Evolutionary conservation across 805 yeast species (phyloP).

Genomic region (Metschnikowia henanensis): DNA sequence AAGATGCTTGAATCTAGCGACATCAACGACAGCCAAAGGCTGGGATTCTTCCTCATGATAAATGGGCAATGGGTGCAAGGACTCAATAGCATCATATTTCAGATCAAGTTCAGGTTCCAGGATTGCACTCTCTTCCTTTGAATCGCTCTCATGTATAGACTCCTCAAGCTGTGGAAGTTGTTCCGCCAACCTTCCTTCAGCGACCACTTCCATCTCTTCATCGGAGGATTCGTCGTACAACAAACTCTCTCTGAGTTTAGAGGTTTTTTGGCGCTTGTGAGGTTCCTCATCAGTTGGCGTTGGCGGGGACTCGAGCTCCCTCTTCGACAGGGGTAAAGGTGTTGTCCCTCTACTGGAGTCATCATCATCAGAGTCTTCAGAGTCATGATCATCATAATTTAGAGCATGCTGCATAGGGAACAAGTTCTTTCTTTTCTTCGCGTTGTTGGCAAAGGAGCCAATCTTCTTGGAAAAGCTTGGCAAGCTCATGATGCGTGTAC

Average conservation of each 20-base stretch:
- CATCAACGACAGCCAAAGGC: conserved; percentile 31
- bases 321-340: conserved; percentile 30
- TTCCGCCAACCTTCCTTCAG: conserved; percentile 18
- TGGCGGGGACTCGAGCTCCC: conserved; percentile 29
- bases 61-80: conserved; percentile 55
- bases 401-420: conserved; percentile 58
- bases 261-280: conserved; percentile 27
- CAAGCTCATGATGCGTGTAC: conserved; percentile 18
- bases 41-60: conserved; percentile 42
- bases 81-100: conserved; percentile 49
- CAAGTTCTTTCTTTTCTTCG: conserved; percentile 25
- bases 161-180: conserved; percentile 19
- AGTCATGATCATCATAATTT: conserved; percentile 42
- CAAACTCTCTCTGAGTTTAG: conserved; percentile 25
- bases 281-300: conserved; percentile 20
- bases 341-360: conserved; percentile 38
- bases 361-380: conserved; percentile 34
- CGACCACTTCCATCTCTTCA: conserved; percentile 27
- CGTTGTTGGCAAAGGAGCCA: conserved; percentile 26
- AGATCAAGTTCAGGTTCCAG: conserved; percentile 28
- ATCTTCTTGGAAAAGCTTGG: conserved; percentile 39
- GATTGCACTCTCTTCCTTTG: conserved; percentile 19
- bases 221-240: conserved; percentile 35
- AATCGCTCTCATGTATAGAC: conserved; percentile 20
- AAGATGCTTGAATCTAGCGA: conserved; percentile 50